Evolutionary conservation across 208 protist genomes (phyloP).

Genomic region (Kentomonas sorsogonicus): DNA sequence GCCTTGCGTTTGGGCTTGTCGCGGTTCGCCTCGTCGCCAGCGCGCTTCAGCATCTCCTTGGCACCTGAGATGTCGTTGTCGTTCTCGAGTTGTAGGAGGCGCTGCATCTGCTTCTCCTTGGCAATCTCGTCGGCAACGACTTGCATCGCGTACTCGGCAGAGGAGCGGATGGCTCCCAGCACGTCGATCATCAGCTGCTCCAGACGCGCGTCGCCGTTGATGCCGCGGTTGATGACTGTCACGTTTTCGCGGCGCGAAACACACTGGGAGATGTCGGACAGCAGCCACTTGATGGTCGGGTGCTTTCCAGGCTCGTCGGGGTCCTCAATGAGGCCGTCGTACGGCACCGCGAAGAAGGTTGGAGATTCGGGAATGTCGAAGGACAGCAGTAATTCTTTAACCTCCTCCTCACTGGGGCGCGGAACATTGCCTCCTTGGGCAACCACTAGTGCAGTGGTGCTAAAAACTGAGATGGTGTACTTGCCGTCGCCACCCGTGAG

Average conservation of each 20-base stretch:
- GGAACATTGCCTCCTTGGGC: too few species aligned
- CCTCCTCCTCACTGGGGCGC: not conserved
- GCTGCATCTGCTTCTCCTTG: constrained; percentile 89
- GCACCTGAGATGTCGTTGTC: constrained; percentile 16
- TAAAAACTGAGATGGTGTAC: constrained; percentile 13
- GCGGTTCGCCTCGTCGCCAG: constrained; percentile 12
- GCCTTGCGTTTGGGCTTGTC: constrained; percentile 10
- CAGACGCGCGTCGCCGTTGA: constrained; percentile 45
- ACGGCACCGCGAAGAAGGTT: constrained; percentile 64
- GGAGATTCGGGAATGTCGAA: constrained; percentile 18
- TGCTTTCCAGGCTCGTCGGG: constrained; percentile 21
- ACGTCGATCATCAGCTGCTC: constrained; percentile 57
- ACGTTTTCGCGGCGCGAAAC: constrained; percentile 75
- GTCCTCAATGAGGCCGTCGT: constrained; percentile 47
- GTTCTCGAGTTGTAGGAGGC: constrained; percentile 74
- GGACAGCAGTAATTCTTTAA: constrained; percentile 11
- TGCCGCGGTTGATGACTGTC: constrained; percentile 77
- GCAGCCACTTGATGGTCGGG: constrained; percentile 36
- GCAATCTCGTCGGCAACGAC: constrained; percentile 86
- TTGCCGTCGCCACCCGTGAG: too few species aligned
- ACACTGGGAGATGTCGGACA: constrained; percentile 47
- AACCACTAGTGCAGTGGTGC: constrained; percentile 14
- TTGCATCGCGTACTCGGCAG: constrained; percentile 84
- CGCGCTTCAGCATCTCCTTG: constrained; percentile 16
- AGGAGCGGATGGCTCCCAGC: constrained; percentile 44